Evolutionary conservation across 2,329 filamentous ascomycete species (phyloP).

Genomic region (Aspergillus piperis): DNA sequence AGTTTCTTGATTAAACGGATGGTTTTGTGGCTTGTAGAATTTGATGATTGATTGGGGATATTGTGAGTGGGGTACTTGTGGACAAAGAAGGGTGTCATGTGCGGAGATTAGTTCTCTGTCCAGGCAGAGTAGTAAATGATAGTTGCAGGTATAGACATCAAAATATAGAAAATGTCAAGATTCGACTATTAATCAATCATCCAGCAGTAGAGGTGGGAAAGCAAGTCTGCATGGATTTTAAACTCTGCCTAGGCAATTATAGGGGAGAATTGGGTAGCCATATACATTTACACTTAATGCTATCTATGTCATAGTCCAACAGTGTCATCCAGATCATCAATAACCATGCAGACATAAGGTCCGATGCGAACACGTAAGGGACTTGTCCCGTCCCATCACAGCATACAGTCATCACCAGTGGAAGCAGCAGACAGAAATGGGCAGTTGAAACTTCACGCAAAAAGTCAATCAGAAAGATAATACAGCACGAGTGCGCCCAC

Average conservation of each 20-base stretch:
- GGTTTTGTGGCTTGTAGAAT: not conserved
- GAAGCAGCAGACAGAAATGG: constrained; percentile 4
- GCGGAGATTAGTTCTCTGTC: no score
- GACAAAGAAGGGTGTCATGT: no score
- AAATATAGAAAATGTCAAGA: no score
- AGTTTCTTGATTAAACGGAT: not conserved
- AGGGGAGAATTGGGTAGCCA: not conserved
- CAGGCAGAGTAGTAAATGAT: no score
- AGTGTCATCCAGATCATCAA: constrained; percentile 24
- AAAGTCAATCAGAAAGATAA: constrained; percentile 17
- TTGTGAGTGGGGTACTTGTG: no score
- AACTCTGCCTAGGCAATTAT: no score
- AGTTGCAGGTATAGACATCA: no score
- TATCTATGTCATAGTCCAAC: constrained; percentile 1
- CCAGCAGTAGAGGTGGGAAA: not conserved
- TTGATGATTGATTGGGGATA: no score
- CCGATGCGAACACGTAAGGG: not conserved
- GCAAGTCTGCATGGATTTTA: no score
- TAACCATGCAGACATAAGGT: constrained; percentile 9
- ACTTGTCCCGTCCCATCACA: constrained; percentile 9
- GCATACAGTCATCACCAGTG: constrained; percentile 11
- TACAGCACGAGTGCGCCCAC: constrained; percentile 30
- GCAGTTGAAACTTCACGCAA: constrained; percentile 9
- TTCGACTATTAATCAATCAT: no score
- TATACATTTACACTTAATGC: not conserved